phyloP scores from a whole-genome alignment of 2,329 filamentous ascomycete species.

The Emmonsiellopsis sp. region DNA sequence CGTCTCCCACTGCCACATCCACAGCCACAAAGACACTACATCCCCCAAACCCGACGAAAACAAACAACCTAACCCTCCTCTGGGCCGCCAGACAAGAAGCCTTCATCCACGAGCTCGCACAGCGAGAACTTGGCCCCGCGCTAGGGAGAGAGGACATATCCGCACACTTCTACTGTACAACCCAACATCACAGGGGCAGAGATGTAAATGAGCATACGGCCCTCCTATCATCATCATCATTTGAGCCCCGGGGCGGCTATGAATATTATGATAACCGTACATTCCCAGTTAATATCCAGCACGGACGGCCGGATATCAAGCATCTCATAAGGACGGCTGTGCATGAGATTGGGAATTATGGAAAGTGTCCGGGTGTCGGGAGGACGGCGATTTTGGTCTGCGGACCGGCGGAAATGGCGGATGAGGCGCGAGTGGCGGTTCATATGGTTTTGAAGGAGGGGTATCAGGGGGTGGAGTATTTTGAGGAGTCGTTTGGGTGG shows the following conservation, averaged over 20 bases:
- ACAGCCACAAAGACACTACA: not conserved
- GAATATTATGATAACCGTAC: not conserved
- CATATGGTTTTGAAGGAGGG: conserved; percentile 22
- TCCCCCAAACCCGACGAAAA: not conserved
- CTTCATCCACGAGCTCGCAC: conserved; percentile 4
- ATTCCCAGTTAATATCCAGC: conserved; percentile 14
- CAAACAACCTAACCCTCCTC: conserved; percentile 4
- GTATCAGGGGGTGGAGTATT: conserved; percentile 29
- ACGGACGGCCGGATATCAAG: conserved; percentile 24
- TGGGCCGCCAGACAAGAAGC: not conserved
- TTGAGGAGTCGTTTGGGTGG: conserved; percentile 37
- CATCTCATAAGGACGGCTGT: conserved; percentile 17
- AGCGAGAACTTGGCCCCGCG: not conserved
- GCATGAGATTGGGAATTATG: conserved; percentile 10
- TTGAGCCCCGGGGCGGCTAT: not conserved
- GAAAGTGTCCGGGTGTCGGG: conserved; percentile 7
- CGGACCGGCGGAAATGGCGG: conserved; percentile 34
- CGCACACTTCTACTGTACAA: conserved; percentile 7
- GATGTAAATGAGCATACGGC: conserved; percentile 6
- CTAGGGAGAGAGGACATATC: conserved; percentile 3
- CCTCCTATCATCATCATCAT: not conserved
- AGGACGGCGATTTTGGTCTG: conserved; percentile 30
- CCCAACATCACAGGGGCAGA: not conserved
- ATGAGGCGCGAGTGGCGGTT: conserved; percentile 30
- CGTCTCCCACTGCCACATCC: not conserved